Base-by-base conservation (phyloP, 2,329 filamentous ascomycete genomes). In the Aspergillus japonicus region DNA sequence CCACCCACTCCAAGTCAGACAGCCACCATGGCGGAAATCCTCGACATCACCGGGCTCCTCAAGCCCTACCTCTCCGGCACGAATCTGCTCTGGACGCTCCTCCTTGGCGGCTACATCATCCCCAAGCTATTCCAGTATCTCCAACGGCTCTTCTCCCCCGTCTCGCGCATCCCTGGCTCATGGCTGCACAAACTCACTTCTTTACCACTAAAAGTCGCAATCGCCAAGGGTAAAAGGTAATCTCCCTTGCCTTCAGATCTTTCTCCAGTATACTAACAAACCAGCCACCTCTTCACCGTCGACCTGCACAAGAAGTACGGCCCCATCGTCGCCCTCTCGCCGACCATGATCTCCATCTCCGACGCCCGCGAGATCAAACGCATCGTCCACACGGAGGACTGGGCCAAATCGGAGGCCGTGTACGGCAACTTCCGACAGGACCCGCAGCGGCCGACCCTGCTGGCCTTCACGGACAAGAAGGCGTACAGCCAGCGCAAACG, bases 351-450 rank as follows among this genome's bases (percentile, higher is more conserved):
- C 35, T 33, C 50, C 26, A 29, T 53, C 10, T 35, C 50, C 12
- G 50, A 53, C 35, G 16, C 29, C 5, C 14, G n/a, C 29, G 29
- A 35, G 10, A 39, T 53, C 50, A 33, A 39, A 23, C 50, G 50
- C 35, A 53, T 53, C 50, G 19, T 35, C n/a, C 29, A 35, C 26
- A 53, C 29, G 5, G 50, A 53, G 33, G 50, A 53, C 29, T 53
- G 50, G 50, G 26, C 50, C 16, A 53, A 39, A 14, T 53, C 50
- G 10, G 21, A 24, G 3, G 50, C 50, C n/a, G 35, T 53, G 29
- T 53, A 53, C 29, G 50, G 29, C 50, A 53, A 53, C 23, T 53
- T 53, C 29, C 50, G 50, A 3, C 50, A 53, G 31, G n/a, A 53
- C 29, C 50, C 50, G 4, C 16, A 53, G 29, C 50, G 50, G 10